phyloP scores from a whole-genome alignment of 441 rosid species.

The Sinapis alba region DNA sequence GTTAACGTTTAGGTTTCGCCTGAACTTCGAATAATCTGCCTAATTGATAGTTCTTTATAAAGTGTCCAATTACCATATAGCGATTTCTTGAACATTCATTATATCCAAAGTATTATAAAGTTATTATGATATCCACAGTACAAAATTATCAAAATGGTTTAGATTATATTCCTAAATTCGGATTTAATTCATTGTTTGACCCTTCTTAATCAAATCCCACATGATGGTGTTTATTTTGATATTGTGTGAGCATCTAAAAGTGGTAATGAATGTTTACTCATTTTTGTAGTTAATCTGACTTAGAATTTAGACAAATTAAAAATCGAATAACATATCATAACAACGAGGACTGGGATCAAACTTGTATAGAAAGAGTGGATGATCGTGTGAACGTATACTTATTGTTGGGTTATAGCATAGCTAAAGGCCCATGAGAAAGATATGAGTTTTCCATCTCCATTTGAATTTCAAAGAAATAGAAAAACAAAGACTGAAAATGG shows the following conservation, averaged over 20 bases:
- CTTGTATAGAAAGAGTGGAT: not conserved
- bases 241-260: not conserved
- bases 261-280: not conserved
- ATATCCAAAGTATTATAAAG: not conserved
- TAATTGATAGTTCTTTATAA: no score
- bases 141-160: not conserved
- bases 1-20: no score
- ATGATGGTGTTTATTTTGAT: not conserved
- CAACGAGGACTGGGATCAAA: not conserved
- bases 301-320: not conserved
- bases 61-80: no score
- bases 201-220: not conserved
- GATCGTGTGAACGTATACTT: not conserved
- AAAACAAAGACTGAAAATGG: not conserved
- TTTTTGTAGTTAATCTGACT: not conserved
- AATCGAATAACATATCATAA: not conserved
- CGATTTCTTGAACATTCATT: no score
- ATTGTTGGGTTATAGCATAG: not conserved
- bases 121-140: not conserved
- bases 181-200: not conserved
- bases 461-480: not conserved
- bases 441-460: not conserved
- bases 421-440: constrained; percentile 8
- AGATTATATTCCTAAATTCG: not conserved
- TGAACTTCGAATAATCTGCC: no score